Evolutionary conservation across 805 yeast species (phyloP), one percentile per base, ranked within the genome.

Genomic region (Yamadazyma endophytica): DNA sequence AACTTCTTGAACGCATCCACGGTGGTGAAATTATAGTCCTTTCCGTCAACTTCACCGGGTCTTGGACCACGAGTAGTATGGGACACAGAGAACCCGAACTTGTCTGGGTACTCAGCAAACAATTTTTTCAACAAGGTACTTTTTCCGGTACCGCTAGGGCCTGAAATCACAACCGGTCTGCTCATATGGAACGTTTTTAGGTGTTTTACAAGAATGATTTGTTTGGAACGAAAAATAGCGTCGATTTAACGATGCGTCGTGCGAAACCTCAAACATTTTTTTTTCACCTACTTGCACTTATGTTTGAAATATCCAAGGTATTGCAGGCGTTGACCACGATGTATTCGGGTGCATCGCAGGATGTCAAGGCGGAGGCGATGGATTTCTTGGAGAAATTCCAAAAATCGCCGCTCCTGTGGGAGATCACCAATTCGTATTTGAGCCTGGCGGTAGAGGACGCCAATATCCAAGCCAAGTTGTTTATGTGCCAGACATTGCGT

Each of bases 71-170:
- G 77, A 11, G 99, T 92, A 33, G 98, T 87, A 62, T 86, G 78
- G 24, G 97, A 88, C 23, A 92, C 86, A 29, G 96, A 85, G 60
- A 92, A 92, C 3, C 97, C 98, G 63, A 92, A 92, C 40, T 69
- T 75, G 46, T 74, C 79, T 39, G 98, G 98, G 61, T 58, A 88
- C 58, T 90, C 97, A 28, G 83, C 88, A 53, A 92, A 84, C 43
- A 92, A 70, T 56, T 80, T 82, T 65, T 92, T 88, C 55, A 92
- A 70, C 33, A 92, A 70, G 9, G 99, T 92, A 44, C 97, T 87
- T 62, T 92, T 92, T 42, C 99, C 99, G 22, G 97, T 73, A 25
- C 90, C 96, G 31, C 96, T 86, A 34, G 99, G 99, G 45, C 98
- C 99, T 24, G 96, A 88, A 40, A 92, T 74, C 42, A 92, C 97